Evolutionary conservation across 2,329 filamentous ascomycete genomes (phyloP).

Genomic region (Chrysosporium queenslandicum): DNA sequence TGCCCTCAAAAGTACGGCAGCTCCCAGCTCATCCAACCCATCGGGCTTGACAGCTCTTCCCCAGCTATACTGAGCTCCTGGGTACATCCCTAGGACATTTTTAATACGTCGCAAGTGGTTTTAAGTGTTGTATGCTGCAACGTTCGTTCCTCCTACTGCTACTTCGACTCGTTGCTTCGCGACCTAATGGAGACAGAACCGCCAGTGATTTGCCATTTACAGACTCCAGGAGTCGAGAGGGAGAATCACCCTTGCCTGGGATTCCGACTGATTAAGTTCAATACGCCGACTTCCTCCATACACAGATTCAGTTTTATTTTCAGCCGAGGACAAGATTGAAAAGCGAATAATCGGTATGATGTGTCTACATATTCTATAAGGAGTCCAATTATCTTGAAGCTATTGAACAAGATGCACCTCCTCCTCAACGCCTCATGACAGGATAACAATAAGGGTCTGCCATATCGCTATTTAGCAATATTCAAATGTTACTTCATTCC

Average conservation of each 20-base stretch:
- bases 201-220: no score
- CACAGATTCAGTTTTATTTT: no score
- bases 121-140: no score
- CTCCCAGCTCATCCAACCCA: background rate
- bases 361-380: conserved; percentile 3
- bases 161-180: no score
- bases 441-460: background rate
- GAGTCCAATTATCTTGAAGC: background rate
- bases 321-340: background rate
- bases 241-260: no score
- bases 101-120: no score
- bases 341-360: background rate
- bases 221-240: no score
- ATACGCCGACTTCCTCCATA: no score
- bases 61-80: background rate
- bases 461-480: background rate
- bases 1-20: conserved; percentile 21
- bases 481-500: background rate
- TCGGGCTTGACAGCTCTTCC: no score
- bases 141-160: no score
- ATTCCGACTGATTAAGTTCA: no score
- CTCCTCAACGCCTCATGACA: background rate
- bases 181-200: no score
- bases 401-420: background rate
- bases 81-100: background rate